Base-by-base conservation (phyloP, 495 filamentous ascomycete genomes). In the Neurospora sp. region DNA sequence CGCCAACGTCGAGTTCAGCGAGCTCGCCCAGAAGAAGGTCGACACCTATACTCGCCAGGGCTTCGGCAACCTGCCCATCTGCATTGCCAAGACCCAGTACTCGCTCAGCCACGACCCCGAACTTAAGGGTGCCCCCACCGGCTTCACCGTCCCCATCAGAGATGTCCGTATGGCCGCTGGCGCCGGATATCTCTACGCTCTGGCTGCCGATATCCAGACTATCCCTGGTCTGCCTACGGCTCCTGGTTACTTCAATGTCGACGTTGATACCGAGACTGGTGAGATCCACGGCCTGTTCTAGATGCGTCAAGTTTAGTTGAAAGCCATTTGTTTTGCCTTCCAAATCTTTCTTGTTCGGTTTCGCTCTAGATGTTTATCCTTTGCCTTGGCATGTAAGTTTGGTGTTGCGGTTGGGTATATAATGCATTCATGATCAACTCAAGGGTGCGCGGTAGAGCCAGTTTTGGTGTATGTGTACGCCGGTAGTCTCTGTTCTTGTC, bases 81-180 rank as follows among this genome's bases (percentile, higher is more conserved):
- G 95, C 82, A 90, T 98, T 73, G 94, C 95, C 72, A 99, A 98
- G 89, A 98, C 96, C 48, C 96, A 99, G 82, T 99, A 99, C 83
- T 96, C 93, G 31, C 89, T 99, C 74, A 95, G 92, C 79, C 96
- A 98, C 78, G 96, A 99, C 80, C 91, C 94, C 14, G 88, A 91
- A 27, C 86, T 99, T 73, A 99, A 99, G 85, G 96, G 96, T 69
- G 96, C 96, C n/a, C 96, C 96, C 16, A 93, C 91, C 8, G 96
- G 95, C 31, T 99, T 99, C 80, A 97, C 93, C 7, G 92, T 99
- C 27, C 96, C 96, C 10, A 97, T 99, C 74, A 84, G 95, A 73
- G 96, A 99, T 79, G 95, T 99, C 68, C 84, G 94, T 69, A 88
- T 99, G 87, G 96, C 96, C 9, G 93, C 95, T 70, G 96, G 96